phyloP scores from a whole-genome alignment of 768 basidiomycete species.

The Suillus plorans region DNA sequence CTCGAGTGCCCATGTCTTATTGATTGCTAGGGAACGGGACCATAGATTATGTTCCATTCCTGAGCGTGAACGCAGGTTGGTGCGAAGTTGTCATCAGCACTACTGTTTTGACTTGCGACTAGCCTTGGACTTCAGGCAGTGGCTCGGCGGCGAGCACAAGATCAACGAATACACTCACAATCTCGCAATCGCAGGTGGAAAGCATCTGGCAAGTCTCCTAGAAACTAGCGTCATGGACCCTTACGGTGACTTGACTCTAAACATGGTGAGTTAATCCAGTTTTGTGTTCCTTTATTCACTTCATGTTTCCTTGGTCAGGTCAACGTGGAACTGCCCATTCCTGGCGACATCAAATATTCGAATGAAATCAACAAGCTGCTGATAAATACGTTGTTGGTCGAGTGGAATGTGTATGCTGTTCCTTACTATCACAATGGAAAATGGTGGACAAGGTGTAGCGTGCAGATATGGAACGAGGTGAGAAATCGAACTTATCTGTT shows the following conservation, averaged over 20 bases:
- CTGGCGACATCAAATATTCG: conserved; percentile 23
- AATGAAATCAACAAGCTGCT: conserved; percentile 16
- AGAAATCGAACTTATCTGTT: not conserved
- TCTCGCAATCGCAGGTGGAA: conserved; percentile 68
- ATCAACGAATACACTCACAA: conserved; percentile 72
- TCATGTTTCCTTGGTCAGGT: conserved; percentile 23
- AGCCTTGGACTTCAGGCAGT: conserved; percentile 73
- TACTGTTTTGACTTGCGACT: conserved; percentile 8
- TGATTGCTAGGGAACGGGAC: conserved; percentile 59
- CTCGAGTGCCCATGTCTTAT: not conserved
- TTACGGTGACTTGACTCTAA: conserved; percentile 56
- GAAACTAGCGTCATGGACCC: conserved; percentile 66
- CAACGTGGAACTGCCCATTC: conserved; percentile 41
- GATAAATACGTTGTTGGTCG: conserved; percentile 16
- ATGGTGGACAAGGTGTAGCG: conserved; percentile 34
- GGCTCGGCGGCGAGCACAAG: conserved; percentile 71
- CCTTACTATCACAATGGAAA: conserved; percentile 26
- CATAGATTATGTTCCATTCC: conserved; percentile 50
- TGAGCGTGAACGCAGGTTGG: conserved; percentile 56
- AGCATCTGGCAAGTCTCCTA: conserved; percentile 54
- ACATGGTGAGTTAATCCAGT: conserved; percentile 52
- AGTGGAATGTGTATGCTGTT: conserved; percentile 19
- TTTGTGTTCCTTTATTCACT: not conserved
- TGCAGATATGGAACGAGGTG: conserved; percentile 34
- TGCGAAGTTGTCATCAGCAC: not conserved